Evolutionary conservation across 2,329 filamentous ascomycete species (phyloP), one percentile per base, ranked within the genome.

Genomic region (Myriosclerotinia scirpicola): DNA sequence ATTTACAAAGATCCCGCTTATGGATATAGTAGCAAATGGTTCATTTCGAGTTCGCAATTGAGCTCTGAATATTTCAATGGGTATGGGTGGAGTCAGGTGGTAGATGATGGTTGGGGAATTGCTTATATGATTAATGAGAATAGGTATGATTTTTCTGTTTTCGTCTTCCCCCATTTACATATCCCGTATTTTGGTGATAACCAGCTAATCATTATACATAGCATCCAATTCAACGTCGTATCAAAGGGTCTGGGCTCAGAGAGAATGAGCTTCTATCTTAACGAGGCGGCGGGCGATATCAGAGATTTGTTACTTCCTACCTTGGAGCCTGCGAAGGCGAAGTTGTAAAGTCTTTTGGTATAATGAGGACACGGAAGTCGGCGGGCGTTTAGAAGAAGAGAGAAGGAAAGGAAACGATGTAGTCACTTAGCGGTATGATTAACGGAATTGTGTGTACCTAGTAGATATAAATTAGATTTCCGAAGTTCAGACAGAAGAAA

Each of bases 81-180:
- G 34, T 99, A 99, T 79, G 95, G 95, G 55, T 99, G 95, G 95
- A 95, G 91, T 77, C 94, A 99, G 82, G 95, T 99, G 63, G 90
- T 98, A 65, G 93, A 98, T 76, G 91, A 90, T 68, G 95, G 95
- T 40, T 99, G 95, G 80, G 95, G 95, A 71, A 96, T 99, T 76
- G 95, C 95, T 50, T 99, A 99, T 79, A 99, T 99, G 95, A 98
- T 99, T 79, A 99, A 99, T 78, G 94, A 98, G 84, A 96, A 97
- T 80, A 93, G 87, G 90, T 92, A 77, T 79, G 82, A 15, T 26
- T 20, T 3, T 12, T n/a, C 12, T 55, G 2, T 7, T 26, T 30
- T 58, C 14, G 36, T 20, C 38, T 14, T 15, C 5, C 12, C n/a
- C 8, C 5, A 17, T 50, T 22, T 14, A 40, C 54, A 5, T 36